These are phyloP conservation scores for Nicotiana paniculata DNA, from an alignment of 257 asterid species.

Conservation along the genomic window DNA sequence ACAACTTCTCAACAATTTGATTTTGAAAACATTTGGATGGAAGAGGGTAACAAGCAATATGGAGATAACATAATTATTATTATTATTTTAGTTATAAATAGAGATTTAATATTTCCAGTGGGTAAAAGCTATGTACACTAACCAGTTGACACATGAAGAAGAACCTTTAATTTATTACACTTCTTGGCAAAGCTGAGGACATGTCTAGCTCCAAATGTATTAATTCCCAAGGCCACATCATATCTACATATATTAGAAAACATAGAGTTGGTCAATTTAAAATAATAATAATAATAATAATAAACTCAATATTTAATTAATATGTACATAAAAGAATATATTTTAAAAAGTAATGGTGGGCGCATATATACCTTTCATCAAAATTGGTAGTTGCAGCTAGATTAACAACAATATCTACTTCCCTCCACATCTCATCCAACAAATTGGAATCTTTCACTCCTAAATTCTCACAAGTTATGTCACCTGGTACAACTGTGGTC, in stretches of 20 bases:
- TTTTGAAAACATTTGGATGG: background rate
- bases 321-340: background rate
- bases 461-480: constrained; percentile 61
- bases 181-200: constrained; percentile 51
- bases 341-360: background rate
- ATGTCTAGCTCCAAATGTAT: constrained; percentile 59
- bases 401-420: constrained; percentile 74
- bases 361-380: constrained; percentile 59
- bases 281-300: background rate
- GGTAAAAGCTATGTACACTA: constrained; percentile 1
- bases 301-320: background rate
- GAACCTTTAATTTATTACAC: constrained; percentile 39
- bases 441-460: constrained; percentile 50
- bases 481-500: constrained; percentile 61
- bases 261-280: background rate
- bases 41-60: background rate
- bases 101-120: background rate
- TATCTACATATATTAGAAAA: constrained; percentile 35
- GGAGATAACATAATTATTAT: background rate
- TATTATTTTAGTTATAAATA: background rate
- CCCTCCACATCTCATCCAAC: constrained; percentile 57
- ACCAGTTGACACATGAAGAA: constrained; percentile 88
- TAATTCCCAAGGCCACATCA: constrained; percentile 59
- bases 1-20: background rate
- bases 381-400: constrained; percentile 90